Conservation (phyloP, 2,329 filamentous ascomycete species). For the Colletotrichum graminicola region DNA sequence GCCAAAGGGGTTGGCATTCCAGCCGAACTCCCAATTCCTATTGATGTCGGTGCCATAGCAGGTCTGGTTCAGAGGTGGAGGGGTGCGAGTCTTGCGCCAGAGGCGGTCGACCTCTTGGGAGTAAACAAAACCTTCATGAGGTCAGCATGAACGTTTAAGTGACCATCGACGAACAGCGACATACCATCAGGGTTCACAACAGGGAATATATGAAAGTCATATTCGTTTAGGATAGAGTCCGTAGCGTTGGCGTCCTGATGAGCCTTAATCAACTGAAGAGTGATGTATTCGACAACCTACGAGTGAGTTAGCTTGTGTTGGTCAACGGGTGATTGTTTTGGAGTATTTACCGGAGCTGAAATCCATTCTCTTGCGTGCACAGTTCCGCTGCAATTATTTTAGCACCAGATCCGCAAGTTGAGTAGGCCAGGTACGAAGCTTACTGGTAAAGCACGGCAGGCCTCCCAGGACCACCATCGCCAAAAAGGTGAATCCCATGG, state of each 20-base stretch:
- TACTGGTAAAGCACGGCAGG: conserved; percentile 61
- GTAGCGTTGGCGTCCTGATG: conserved; percentile 51
- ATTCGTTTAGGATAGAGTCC: conserved; percentile 62
- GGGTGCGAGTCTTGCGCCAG: conserved; percentile 65
- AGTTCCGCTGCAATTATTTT: conserved; percentile 49
- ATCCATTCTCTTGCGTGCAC: conserved; percentile 69
- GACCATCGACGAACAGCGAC: not conserved
- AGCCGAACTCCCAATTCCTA: conserved; percentile 65
- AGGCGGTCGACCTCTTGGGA: conserved; percentile 60
- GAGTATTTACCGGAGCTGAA: conserved; percentile 61
- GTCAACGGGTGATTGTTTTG: conserved; percentile 39
- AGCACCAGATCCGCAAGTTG: not conserved
- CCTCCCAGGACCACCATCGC: conserved; percentile 57
- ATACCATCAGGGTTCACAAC: conserved; percentile 62
- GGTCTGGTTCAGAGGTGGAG: conserved; percentile 49
- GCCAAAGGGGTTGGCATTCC: conserved; percentile 57
- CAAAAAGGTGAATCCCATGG: conserved; percentile 67
- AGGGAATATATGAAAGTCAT: conserved; percentile 68
- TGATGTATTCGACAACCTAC: conserved; percentile 59
- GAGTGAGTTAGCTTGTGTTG: not conserved
- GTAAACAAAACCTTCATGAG: conserved; percentile 57
- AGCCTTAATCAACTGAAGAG: conserved; percentile 58
- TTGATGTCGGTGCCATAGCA: conserved; percentile 66
- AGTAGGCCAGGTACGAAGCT: not conserved
- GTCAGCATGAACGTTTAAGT: not conserved